Base-by-base conservation (phyloP, 2,329 filamentous ascomycete genomes). In the Monosporascus sp. region DNA sequence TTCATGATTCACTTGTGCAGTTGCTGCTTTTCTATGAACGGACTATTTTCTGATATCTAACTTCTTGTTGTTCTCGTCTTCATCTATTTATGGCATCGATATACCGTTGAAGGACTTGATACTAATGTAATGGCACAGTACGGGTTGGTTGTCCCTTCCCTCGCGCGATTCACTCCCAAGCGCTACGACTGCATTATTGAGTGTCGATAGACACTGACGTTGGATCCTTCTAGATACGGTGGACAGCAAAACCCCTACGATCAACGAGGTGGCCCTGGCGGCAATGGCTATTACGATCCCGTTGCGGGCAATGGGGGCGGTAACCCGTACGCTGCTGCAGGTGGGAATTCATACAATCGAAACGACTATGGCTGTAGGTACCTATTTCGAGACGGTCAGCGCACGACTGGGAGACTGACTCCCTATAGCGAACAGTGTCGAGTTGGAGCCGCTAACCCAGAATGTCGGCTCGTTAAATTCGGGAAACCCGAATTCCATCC, bases 401-500 rank as follows among this genome's bases (percentile, higher is more conserved):
- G 18, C 5, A 8, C 18, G 22, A 17, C 27, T 6, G n/a, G 35
- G 41, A 46, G 37, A 48, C 57, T 60, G 48, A 65, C 51, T 50
- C 35, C 25, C 48, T 9, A 55, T 60, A 74, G 74, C 71, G 44
- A 68, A 72, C 63, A 78, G 81, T 62, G 83, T 90, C 61, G 88
- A 92, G 72, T 88, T 91, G 85, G 81, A 82, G 47, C 79, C 86
- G 14, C 78, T 89, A 46, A 70, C 76, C 45, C 78, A 79, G 56
- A 79, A 78, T 55, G 76, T 73, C 48, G 65, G 73, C 49, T 70
- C 71, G 48, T 77, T 78, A 50, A 76, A 68, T 41, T 68, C 70
- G 48, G 63, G 72, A 61, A 83, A 91, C 69, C 84, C 88, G 44
- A 91, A 90, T 67, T 82, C 82, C 52, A 88, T 96, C 60, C 80